Evolutionary conservation across 2,329 filamentous ascomycete species (phyloP), one percentile per base, ranked within the genome.

Genomic region (Chaetomium strumarium): DNA sequence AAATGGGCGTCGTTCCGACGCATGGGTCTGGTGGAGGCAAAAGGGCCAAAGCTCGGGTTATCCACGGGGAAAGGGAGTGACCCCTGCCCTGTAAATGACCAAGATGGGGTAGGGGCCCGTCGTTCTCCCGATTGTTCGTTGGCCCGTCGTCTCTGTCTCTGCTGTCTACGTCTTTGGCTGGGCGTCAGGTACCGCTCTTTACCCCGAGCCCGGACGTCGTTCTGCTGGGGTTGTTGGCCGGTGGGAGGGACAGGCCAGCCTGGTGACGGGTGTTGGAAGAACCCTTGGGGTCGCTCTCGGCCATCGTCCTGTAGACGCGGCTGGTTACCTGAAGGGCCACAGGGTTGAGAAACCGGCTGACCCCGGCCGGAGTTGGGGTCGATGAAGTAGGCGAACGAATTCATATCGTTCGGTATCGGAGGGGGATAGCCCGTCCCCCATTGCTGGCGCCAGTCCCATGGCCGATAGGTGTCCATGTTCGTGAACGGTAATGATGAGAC

Each of bases 391-490:
- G 5, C 51, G 31, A 46, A 49, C 14, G 46, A 46, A 12, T 36
- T 38, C n/a, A 10, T 7, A 12, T 8, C 30, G 29, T 31, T 38
- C 12, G 36, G 16, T 13, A 20, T 24, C 7, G 46, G 36, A 9
- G 41, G 41, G 11, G n/a, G 3, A 13, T 49, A 42, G 10, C 31
- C 51, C 14, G n/a, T 36, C 12, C 30, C 30, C 5, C 12, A 30
- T 10, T 36, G 46, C 12, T 37, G 51, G 42, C 24, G 11, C 51
- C 51, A 45, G 13, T 20, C 13, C 51, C 51, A 49, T 16, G 30
- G 31, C n/a, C 49, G 46, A 29, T 46, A 42, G 6, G 11, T 46
- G 31, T 49, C 42, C 51, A 53, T 53, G 3, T 36, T 37, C 2
- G 46, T 10, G 1, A 36, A 6, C 3, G 29, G 16, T 5, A 38